phyloP scores from a whole-genome alignment of 148 eudicot genomes.

The Spergularia marina region DNA sequence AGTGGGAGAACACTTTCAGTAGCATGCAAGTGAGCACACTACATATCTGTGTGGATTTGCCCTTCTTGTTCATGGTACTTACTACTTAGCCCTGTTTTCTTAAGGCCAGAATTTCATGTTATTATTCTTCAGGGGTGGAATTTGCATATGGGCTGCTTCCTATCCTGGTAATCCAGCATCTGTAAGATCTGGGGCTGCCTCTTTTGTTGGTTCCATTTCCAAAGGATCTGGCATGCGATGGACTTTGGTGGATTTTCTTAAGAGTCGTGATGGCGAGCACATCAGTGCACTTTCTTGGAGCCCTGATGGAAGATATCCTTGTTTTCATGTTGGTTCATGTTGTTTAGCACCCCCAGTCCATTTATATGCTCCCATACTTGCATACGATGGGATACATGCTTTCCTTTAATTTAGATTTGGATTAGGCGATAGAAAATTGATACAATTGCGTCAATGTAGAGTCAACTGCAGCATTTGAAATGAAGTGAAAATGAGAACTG shows the following conservation, averaged over 20 bases:
- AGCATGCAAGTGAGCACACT: conserved; percentile 80
- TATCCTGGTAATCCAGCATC: conserved; percentile 87
- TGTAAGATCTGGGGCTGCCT: conserved; percentile 79
- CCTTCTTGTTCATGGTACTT: conserved; percentile 1
- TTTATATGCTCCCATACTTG: neutral
- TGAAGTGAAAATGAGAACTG: neutral
- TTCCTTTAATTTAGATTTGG: neutral
- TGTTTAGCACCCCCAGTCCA: neutral
- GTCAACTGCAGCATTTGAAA: neutral
- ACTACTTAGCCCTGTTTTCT: neutral
- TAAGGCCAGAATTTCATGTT: neutral
- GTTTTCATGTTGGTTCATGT: neutral
- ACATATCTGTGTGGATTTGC: neutral
- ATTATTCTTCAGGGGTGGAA: conserved; percentile 69
- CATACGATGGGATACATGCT: neutral
- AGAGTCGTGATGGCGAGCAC: conserved; percentile 65
- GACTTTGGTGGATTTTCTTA: conserved; percentile 91
- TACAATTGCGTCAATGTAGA: neutral
- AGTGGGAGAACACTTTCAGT: conserved; percentile 91
- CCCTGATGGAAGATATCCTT: conserved; percentile 99
- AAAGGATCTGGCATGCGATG: conserved; percentile 77
- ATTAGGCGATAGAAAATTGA: neutral
- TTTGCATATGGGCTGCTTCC: conserved; percentile 95
- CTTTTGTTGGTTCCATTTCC: conserved; percentile 64
- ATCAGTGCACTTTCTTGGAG: conserved; percentile 96